phyloP scores from a whole-genome alignment of 2,329 filamentous ascomycete species.

The Fusarium vanettenii region DNA sequence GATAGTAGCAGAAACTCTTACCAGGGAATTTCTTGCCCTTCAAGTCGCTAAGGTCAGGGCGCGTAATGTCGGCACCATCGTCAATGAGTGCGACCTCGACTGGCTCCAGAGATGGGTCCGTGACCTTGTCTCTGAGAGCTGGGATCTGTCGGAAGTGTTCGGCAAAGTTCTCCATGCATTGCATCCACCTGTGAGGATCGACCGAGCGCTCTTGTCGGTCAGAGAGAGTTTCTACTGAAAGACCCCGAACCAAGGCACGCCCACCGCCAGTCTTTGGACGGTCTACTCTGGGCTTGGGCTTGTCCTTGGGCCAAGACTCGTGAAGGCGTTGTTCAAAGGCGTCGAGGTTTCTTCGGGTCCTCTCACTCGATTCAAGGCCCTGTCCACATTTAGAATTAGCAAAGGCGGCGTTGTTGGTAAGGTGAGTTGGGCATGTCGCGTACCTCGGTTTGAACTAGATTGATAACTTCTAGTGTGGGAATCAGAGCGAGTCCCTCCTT shows the following conservation, averaged over 20 bases:
- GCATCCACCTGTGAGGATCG: slow-evolving; percentile 13
- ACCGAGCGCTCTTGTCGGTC: not conserved
- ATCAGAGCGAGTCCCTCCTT: slow-evolving; percentile 6
- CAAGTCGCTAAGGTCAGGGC: not conserved
- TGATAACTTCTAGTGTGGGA: not conserved
- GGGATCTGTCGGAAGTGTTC: not conserved
- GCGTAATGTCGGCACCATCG: slow-evolving; percentile 8
- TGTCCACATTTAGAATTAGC: not conserved
- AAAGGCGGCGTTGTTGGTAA: not conserved
- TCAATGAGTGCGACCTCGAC: slow-evolving; percentile 12
- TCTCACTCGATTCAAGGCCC: slow-evolving; percentile 2
- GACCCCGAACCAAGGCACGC: not conserved
- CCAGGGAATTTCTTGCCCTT: slow-evolving; percentile 2
- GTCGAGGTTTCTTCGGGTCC: slow-evolving; percentile 3
- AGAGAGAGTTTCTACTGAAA: not conserved
- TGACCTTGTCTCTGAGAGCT: slow-evolving; percentile 1
- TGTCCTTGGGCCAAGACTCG: not conserved
- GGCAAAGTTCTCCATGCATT: slow-evolving; percentile 11
- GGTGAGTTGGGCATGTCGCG: not conserved
- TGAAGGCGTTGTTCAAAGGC: not conserved
- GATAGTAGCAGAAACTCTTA: slow-evolving; percentile 6
- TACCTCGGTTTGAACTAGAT: slow-evolving; percentile 10
- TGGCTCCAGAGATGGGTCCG: not conserved
- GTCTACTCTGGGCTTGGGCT: not conserved
- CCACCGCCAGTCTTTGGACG: not conserved